Evolutionary conservation across 331 rosid species (phyloP).

Genomic region (Rosa hybrid): DNA sequence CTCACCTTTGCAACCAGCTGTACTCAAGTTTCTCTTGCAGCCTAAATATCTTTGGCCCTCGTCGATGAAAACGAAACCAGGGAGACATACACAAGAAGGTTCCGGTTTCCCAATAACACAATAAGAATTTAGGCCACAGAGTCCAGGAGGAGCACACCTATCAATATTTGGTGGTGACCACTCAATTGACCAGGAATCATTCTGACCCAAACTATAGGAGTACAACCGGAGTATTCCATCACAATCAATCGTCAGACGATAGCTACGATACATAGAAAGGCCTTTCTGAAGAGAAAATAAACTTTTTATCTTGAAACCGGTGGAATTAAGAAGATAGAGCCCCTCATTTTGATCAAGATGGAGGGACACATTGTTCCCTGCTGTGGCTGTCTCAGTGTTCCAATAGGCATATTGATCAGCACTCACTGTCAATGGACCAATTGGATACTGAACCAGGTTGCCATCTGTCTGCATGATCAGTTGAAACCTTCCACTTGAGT

Average conservation of each 20-base stretch:
- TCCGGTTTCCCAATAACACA: not conserved
- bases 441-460: constrained; percentile 1
- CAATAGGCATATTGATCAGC: not conserved
- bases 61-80: constrained; percentile 28
- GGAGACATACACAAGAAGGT: constrained; percentile 24
- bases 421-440: not conserved
- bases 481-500: not conserved
- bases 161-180: not conserved
- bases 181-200: not conserved
- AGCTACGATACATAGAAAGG: not conserved
- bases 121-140: constrained; percentile 20
- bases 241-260: not conserved
- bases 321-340: constrained; percentile 12
- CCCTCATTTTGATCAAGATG: constrained; percentile 11
- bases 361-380: constrained; percentile 14
- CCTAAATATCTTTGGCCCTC: not conserved
- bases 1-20: not conserved
- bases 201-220: not conserved
- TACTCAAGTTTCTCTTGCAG: constrained; percentile 23
- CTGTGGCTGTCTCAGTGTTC: accelerated
- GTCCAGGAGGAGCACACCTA: not conserved
- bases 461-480: constrained; percentile 3
- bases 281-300: not conserved
- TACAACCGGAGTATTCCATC: not conserved
- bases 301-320: not conserved